Conservation (phyloP, 345 rosid genomes). For the Syzygium jambos region DNA sequence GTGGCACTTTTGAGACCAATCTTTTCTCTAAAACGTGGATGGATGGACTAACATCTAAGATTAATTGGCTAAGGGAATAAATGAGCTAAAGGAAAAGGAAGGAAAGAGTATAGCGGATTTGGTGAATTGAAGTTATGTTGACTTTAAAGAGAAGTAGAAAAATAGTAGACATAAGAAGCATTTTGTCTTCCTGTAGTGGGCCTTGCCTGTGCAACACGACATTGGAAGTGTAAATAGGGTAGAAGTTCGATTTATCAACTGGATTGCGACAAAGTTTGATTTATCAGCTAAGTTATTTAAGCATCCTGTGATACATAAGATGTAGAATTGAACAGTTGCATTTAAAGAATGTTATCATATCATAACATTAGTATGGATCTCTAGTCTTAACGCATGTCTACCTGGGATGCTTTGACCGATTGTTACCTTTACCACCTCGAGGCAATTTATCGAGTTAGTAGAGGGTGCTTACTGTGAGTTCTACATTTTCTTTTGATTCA, state of each 20-base stretch:
- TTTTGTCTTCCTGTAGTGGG: background rate
- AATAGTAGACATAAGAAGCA: background rate
- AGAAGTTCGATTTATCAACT: background rate
- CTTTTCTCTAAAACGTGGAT: background rate
- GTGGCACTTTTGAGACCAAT: background rate
- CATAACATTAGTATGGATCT: background rate
- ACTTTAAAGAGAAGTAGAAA: background rate
- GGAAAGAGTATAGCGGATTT: background rate
- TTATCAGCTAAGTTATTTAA: background rate
- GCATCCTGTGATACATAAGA: background rate
- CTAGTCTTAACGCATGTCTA: background rate
- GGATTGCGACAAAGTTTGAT: background rate
- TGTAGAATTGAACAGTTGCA: slow-evolving; percentile 91
- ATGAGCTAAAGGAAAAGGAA: background rate
- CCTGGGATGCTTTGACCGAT: background rate
- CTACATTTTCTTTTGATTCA: background rate
- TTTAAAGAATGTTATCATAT: slow-evolving; percentile 41
- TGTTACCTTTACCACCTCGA: background rate
- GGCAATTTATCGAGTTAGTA: background rate
- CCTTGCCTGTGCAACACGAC: background rate
- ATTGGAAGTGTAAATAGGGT: background rate
- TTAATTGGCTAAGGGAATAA: background rate
- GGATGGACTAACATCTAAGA: background rate
- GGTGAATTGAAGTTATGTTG: background rate
- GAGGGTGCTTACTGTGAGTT: background rate